A percentile compares a stretch with the other conserved stretches of the same genome.
phyloP scores from a whole-genome alignment of 495 filamentous ascomycete genomes.

The Diplogelasinospora grovesii region DNA sequence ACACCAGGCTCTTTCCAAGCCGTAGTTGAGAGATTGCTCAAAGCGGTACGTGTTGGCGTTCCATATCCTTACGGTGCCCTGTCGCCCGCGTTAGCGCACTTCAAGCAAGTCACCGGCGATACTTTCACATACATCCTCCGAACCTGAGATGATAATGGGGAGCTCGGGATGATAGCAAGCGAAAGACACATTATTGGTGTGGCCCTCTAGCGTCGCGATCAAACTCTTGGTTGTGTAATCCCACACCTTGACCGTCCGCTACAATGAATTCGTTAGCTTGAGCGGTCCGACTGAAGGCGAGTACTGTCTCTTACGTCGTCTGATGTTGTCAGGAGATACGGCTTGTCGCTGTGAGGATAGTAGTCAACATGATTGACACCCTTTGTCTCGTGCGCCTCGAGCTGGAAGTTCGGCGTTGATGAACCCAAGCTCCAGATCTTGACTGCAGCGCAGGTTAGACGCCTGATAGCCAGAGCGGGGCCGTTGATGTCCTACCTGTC shows the following conservation, averaged over 20 bases:
- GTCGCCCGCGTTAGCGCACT: not conserved
- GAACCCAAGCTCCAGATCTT: slow-evolving; percentile 98
- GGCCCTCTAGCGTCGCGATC: slow-evolving; percentile 93
- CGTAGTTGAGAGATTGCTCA: slow-evolving; percentile 93
- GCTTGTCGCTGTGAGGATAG: slow-evolving; percentile 94
- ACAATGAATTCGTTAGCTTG: not conserved
- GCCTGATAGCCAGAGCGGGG: not conserved
- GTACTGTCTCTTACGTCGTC: slow-evolving; percentile 56
- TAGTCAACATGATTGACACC: slow-evolving; percentile 98
- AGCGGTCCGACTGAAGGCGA: not conserved
- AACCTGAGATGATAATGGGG: slow-evolving; percentile 97
- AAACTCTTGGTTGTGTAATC: slow-evolving; percentile 97
- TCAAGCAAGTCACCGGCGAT: not conserved
- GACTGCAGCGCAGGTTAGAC: slow-evolving; percentile 37
- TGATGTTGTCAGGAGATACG: slow-evolving; percentile 92
- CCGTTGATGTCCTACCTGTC: slow-evolving; percentile 61
- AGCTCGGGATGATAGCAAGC: slow-evolving; percentile 97
- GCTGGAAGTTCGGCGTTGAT: slow-evolving; percentile 81
- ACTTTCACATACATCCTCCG: slow-evolving; percentile 69
- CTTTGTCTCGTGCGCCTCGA: slow-evolving; percentile 97
- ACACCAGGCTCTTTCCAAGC: slow-evolving; percentile 95
- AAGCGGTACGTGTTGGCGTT: slow-evolving; percentile 94
- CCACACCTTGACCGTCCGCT: slow-evolving; percentile 89
- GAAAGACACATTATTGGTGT: slow-evolving; percentile 98
- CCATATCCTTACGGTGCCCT: slow-evolving; percentile 95